These are phyloP conservation scores for Cladophialophora yegresii DNA, from an alignment of 2,329 filamentous ascomycete species.

Conservation along the genomic window DNA sequence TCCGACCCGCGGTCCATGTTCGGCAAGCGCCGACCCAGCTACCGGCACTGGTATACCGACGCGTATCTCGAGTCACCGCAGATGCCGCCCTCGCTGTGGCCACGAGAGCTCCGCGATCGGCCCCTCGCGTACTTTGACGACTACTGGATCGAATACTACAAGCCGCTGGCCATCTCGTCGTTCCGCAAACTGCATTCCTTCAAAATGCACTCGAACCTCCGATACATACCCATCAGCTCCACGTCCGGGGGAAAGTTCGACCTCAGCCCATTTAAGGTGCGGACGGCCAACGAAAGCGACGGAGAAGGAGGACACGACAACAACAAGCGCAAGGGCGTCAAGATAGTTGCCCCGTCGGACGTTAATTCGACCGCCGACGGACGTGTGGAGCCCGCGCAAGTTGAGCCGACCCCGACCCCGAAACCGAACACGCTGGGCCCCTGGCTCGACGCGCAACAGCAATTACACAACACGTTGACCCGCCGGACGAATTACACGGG, in stretches of 20 bases:
- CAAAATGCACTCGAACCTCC: constrained; percentile 85
- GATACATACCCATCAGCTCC: constrained; percentile 75
- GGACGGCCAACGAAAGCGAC: constrained; percentile 60
- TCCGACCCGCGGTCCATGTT: constrained; percentile 75
- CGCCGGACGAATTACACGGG: constrained; percentile 42
- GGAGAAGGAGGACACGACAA: constrained; percentile 54
- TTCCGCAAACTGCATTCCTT: constrained; percentile 91
- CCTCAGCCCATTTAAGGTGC: constrained; percentile 82
- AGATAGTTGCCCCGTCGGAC: constrained; percentile 64
- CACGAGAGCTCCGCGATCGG: constrained; percentile 45
- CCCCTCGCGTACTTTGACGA: constrained; percentile 73
- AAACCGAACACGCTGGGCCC: constrained; percentile 40
- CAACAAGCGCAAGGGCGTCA: constrained; percentile 63
- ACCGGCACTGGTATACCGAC: constrained; percentile 87
- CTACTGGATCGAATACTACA: constrained; percentile 97
- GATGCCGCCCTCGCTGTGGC: constrained; percentile 54
- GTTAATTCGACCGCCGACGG: constrained; percentile 38
- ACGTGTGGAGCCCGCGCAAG: constrained; percentile 38
- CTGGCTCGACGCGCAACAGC: constrained; percentile 42
- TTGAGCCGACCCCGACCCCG: constrained; percentile 33
- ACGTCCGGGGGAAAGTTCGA: constrained; percentile 75
- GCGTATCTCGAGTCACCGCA: constrained; percentile 65
- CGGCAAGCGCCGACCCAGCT: constrained; percentile 64
- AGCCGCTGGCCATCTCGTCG: constrained; percentile 81
- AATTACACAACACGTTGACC: constrained; percentile 37